Evolutionary conservation across 1,284 basidiomycete species (phyloP).

Genomic region (Anthracocystis walkeri): DNA sequence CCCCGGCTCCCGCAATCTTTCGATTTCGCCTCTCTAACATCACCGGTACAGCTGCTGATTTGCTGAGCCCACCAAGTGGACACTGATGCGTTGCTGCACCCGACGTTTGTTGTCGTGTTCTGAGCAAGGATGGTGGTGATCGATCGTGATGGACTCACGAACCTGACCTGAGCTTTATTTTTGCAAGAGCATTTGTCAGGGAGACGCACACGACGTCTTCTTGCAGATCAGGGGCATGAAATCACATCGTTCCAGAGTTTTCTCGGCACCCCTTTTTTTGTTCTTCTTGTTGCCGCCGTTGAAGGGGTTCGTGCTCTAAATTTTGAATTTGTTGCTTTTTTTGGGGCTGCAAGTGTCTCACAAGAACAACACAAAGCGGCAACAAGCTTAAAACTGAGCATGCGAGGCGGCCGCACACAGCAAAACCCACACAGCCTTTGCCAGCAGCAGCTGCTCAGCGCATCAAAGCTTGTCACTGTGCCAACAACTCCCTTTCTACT

Average conservation of each 20-base stretch:
- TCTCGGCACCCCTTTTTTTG: not conserved
- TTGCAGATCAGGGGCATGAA: conserved; percentile 11
- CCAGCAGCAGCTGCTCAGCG: conserved; percentile 2
- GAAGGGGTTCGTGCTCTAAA: not conserved
- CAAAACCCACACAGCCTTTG: conserved; percentile 3
- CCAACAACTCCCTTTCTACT: not conserved
- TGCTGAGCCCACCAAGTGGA: no score
- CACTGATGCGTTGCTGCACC: no score
- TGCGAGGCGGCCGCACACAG: conserved; percentile 23
- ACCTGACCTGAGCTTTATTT: no score
- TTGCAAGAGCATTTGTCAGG: not conserved
- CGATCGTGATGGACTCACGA: no score
- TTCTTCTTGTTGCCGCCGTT: not conserved
- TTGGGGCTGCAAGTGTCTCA: not conserved
- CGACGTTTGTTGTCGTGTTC: no score
- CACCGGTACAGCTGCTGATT: no score
- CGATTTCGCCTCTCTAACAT: no score
- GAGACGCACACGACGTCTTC: conserved; percentile 4
- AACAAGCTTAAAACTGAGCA: not conserved
- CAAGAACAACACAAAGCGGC: not conserved
- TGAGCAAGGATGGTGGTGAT: no score
- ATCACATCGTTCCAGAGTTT: not conserved
- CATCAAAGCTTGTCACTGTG: not conserved
- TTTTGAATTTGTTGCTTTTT: not conserved
- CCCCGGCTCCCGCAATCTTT: no score